Conservation (phyloP, 768 basidiomycete species). For the Lentinus tigrinus region DNA sequence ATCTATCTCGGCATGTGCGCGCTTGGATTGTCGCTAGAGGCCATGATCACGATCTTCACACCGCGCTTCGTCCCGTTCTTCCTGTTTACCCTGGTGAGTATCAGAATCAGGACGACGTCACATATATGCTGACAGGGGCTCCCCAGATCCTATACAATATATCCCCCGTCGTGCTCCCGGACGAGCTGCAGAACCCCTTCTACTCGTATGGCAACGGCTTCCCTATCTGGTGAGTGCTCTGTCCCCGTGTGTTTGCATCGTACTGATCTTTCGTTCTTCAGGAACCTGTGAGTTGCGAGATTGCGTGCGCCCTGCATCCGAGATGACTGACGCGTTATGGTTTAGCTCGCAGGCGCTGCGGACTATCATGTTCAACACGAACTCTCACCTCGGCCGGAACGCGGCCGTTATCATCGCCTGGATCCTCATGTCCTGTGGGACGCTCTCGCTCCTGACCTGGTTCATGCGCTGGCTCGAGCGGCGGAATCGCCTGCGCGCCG, state of each 20-base stretch:
- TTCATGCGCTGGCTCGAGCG: slow-evolving; percentile 12
- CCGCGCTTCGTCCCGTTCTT: slow-evolving; percentile 33
- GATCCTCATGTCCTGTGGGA: slow-evolving; percentile 26
- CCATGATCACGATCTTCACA: slow-evolving; percentile 33
- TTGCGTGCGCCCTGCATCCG: not conserved
- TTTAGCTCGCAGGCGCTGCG: slow-evolving; percentile 30
- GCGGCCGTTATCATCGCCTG: slow-evolving; percentile 35
- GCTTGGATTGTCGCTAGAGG: slow-evolving; percentile 34
- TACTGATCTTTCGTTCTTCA: slow-evolving; percentile 5
- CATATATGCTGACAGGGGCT: not conserved
- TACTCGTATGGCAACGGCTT: slow-evolving; percentile 33
- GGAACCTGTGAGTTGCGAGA: slow-evolving; percentile 19
- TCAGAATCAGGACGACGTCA: not conserved
- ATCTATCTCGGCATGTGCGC: slow-evolving; percentile 34
- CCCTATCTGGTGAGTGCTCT: slow-evolving; percentile 29
- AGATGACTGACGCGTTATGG: not conserved
- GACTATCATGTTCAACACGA: slow-evolving; percentile 37
- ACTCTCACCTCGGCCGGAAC: slow-evolving; percentile 29
- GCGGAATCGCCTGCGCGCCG: not conserved
- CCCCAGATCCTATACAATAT: slow-evolving; percentile 33
- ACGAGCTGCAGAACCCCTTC: slow-evolving; percentile 28
- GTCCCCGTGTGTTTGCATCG: not conserved
- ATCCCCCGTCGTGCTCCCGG: slow-evolving; percentile 29
- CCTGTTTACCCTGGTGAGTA: slow-evolving; percentile 32
- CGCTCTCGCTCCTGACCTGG: slow-evolving; percentile 25